Evolutionary conservation across 768 basidiomycete genomes (phyloP).

Genomic region (Pleurotus cornucopiae): DNA sequence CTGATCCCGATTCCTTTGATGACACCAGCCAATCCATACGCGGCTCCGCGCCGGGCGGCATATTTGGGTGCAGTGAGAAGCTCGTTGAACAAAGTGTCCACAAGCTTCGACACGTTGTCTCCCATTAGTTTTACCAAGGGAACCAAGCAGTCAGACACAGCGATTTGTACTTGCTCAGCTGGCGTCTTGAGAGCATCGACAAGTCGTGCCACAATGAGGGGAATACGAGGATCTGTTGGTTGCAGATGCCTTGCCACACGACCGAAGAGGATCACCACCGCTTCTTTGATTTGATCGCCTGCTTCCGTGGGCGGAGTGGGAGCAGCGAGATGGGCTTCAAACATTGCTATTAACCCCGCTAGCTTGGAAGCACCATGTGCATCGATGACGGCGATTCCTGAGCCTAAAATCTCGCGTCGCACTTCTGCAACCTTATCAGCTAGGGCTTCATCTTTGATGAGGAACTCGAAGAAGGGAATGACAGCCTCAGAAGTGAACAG

Average conservation of each 20-base stretch:
- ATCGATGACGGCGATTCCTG: conserved; percentile 81
- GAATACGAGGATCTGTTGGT: conserved; percentile 70
- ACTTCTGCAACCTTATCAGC: conserved; percentile 84
- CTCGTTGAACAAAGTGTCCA: conserved; percentile 73
- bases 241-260: conserved; percentile 87
- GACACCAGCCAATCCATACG: conserved; percentile 92
- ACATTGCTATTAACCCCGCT: conserved; percentile 70
- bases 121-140: conserved; percentile 76
- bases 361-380: conserved; percentile 71
- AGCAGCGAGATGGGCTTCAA: conserved; percentile 70
- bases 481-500: conserved; percentile 60
- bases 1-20: conserved; percentile 88
- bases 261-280: conserved; percentile 91
- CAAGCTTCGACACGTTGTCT: conserved; percentile 54
- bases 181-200: conserved; percentile 91
- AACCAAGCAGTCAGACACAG: conserved; percentile 92
- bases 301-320: conserved; percentile 60
- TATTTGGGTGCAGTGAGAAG: conserved; percentile 82
- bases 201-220: conserved; percentile 76
- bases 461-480: conserved; percentile 74
- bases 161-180: conserved; percentile 93
- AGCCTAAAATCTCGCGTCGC: conserved; percentile 81
- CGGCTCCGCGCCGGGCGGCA: conserved; percentile 92
- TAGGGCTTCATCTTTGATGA: conserved; percentile 81
- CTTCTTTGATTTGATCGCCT: conserved; percentile 89